Evolutionary conservation across 2,329 filamentous ascomycete genomes (phyloP), one percentile per base, ranked within the genome.

Genomic region (Herpotrichia juniperi): DNA sequence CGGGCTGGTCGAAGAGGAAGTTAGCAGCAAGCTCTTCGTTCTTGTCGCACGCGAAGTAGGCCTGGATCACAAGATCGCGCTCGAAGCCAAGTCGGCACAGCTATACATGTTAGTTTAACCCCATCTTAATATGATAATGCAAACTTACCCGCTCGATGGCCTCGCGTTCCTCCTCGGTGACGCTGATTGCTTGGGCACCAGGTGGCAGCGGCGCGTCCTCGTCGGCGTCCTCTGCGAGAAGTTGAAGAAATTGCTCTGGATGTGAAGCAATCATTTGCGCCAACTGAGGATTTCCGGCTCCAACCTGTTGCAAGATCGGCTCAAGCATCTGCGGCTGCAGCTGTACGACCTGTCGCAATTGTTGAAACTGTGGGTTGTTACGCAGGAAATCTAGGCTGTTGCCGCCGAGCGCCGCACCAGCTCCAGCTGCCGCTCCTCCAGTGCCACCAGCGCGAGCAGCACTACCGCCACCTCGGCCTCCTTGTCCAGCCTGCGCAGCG

Each of bases 41-140:
- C 84, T 97, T 99, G 77, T 99, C 94, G 76, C 94, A 99, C 28
- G 94, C 94, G 73, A 99, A 99, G 79, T 97, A 99, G 22, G 94
- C 94, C 78, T 99, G 93, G 62, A 97, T 96, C 46, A 94, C 94
- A 64, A 92, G 86, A 64, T 97, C 92, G 54, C 93, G 87, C 66
- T 93, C 87, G 73, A 99, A 99, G 30, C 94, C 94, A 39, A 99
- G 87, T 58, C 90, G 89, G 78, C 91, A 96, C 69, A 99, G 82
- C 90, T 96, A 26, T 8, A 48, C 61, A 46, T 8, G 53, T 61
- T 21, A 61, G 46, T 53, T 47, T 43, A 11, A n/a, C 14, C 19
- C 9, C 56, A n/a, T 37, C 49, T 31, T 39, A 43, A 21, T 5
- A 9, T 34, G 12, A 8, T 16, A 50, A 39, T 16, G 35, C 9